These are phyloP conservation scores for Elaeagnus macrophylla DNA, from an alignment of 306 rosid genomes.

Conservation along the genomic window DNA sequence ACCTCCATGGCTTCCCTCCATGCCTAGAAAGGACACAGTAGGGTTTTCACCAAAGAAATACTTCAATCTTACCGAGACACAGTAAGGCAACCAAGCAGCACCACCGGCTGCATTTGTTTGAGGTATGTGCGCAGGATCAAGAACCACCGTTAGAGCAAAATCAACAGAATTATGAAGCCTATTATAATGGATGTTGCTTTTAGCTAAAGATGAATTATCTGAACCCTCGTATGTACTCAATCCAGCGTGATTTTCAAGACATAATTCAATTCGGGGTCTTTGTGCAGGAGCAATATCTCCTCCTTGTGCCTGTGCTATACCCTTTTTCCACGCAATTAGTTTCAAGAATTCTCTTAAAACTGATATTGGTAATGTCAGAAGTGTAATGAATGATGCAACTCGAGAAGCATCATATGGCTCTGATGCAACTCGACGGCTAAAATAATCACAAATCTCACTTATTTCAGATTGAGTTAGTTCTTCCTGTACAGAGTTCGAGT, in stretches of 20 bases:
- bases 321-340: conserved; percentile 95
- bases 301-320: conserved; percentile 68
- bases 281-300: conserved; percentile 85
- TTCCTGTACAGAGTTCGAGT: conserved; percentile 65
- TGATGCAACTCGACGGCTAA: conserved; percentile 97
- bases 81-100: conserved; percentile 98
- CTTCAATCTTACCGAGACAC: conserved; percentile 82
- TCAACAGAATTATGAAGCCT: conserved; percentile 82
- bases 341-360: conserved; percentile 92
- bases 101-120: conserved; percentile 89
- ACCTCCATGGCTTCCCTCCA: conserved; percentile 99
- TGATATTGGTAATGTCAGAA: conserved; percentile 88
- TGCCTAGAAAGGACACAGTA: conserved; percentile 69
- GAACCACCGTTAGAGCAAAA: conserved; percentile 90
- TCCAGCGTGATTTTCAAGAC: conserved; percentile 95
- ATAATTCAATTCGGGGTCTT: conserved; percentile 87
- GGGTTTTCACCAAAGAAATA: conserved; percentile 74
- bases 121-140: conserved; percentile 91
- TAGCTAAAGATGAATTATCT: conserved; percentile 55
- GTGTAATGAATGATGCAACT: conserved; percentile 96
- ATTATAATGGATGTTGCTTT: conserved; percentile 88
- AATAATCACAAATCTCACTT: conserved; percentile 92
- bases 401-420: conserved; percentile 99
- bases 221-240: conserved; percentile 42
- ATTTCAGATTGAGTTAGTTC: conserved; percentile 82